phyloP scores from a whole-genome alignment of 108 stramenopile species.

The Skeletonema costatum region DNA sequence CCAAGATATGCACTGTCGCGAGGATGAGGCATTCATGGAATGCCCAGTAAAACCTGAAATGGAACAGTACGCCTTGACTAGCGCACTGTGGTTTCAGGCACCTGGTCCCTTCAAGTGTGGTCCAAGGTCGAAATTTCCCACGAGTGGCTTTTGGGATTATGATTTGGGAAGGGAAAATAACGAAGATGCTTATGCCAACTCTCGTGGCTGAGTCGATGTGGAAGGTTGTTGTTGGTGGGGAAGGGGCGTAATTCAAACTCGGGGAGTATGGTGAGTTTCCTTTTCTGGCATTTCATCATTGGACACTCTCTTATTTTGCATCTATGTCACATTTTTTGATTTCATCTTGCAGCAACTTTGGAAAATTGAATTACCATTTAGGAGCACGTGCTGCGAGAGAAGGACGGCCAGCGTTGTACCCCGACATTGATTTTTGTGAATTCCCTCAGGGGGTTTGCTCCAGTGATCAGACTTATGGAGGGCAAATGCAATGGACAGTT shows the following conservation, averaged over 20 bases:
- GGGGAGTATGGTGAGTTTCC: conserved; percentile 25
- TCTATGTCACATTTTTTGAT: neutral
- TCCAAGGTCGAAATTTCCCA: conserved; percentile 37
- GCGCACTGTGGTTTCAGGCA: conserved; percentile 50
- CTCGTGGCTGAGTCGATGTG: conserved; percentile 44
- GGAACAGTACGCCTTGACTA: conserved; percentile 47
- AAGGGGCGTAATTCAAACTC: conserved; percentile 48
- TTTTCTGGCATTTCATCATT: neutral
- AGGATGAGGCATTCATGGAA: conserved; percentile 40
- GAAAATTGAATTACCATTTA: conserved; percentile 46
- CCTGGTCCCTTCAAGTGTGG: conserved; percentile 51
- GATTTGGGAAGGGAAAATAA: conserved; percentile 45
- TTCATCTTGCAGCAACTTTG: conserved; percentile 32
- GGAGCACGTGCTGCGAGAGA: conserved; percentile 41
- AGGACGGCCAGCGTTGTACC: conserved; percentile 29
- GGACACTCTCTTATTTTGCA: neutral
- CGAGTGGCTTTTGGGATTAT: conserved; percentile 52
- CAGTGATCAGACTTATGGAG: conserved; percentile 39
- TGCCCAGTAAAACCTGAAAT: conserved; percentile 44
- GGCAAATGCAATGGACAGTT: conserved; percentile 52
- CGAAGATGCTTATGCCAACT: conserved; percentile 38
- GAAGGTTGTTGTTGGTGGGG: conserved; percentile 57
- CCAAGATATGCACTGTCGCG: conserved; percentile 41
- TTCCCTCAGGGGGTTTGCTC: conserved; percentile 45
- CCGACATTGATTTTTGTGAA: conserved; percentile 47